Conservation (phyloP, 352 stramenopile genomes). For the Phytopythium chamaehyphon region DNA sequence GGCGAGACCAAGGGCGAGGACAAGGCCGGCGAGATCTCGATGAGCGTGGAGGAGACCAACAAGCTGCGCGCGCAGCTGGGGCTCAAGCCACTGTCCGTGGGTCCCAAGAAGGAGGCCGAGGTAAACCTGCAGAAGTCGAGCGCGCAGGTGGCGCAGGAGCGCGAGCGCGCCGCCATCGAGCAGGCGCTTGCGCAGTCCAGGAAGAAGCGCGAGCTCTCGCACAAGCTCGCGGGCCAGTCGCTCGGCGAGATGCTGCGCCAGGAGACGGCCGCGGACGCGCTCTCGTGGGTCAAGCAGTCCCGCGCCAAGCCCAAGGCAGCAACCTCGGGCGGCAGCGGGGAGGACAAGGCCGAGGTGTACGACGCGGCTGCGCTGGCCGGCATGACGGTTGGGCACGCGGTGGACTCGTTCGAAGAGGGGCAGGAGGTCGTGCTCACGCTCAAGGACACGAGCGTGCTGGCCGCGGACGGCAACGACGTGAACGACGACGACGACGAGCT, state of each 20-base stretch:
- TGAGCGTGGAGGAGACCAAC: constrained; percentile 85
- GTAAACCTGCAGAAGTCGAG: constrained; percentile 69
- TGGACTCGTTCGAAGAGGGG: constrained; percentile 86
- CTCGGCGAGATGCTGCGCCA: constrained; percentile 66
- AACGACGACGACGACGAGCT: constrained; percentile 80
- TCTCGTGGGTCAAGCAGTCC: constrained; percentile 76
- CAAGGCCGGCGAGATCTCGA: constrained; percentile 76
- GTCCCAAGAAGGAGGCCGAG: constrained; percentile 34
- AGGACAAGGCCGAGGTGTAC: constrained; percentile 32
- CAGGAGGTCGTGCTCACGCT: constrained; percentile 93
- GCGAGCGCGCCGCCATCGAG: constrained; percentile 41
- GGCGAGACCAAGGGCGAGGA: constrained; percentile 29
- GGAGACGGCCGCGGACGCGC: constrained; percentile 20
- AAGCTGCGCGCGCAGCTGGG: constrained; percentile 59
- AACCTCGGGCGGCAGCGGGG: neutral
- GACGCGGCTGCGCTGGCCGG: constrained; percentile 72
- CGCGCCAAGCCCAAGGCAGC: constrained; percentile 15
- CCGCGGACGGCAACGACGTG: constrained; percentile 74
- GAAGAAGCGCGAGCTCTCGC: constrained; percentile 61
- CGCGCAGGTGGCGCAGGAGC: constrained; percentile 47
- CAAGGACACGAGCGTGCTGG: constrained; percentile 87
- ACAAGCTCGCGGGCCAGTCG: constrained; percentile 67
- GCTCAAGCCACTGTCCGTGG: constrained; percentile 65
- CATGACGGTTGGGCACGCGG: constrained; percentile 89
- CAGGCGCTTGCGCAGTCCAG: constrained; percentile 59